A percentile compares a stretch with the other conserved stretches of the same genome.
phyloP scores from a whole-genome alignment of 805 yeast genomes.

The Teunomyces stri region DNA sequence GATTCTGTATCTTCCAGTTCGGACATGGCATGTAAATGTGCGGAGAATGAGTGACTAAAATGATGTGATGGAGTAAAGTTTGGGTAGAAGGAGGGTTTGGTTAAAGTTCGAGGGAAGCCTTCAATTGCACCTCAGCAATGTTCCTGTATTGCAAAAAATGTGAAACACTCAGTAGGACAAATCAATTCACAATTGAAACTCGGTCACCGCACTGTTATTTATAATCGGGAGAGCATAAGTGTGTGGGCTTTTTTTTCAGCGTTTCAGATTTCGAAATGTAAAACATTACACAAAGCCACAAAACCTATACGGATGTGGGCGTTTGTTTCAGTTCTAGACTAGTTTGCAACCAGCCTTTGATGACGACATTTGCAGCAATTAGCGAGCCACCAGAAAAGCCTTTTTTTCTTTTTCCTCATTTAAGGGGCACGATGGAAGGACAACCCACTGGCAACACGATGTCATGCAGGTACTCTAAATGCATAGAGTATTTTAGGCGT shows the following conservation, averaged over 20 bases:
- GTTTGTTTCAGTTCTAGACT: slow-evolving; percentile 5
- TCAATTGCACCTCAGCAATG: background rate
- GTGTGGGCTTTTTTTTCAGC: slow-evolving; percentile 7
- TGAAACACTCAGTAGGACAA: background rate
- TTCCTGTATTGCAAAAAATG: background rate
- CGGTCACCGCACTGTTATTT: slow-evolving; percentile 5
- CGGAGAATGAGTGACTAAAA: background rate
- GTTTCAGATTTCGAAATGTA: slow-evolving; percentile 15
- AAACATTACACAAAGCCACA: slow-evolving; percentile 14
- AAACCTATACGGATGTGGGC: background rate
- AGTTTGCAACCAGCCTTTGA: background rate
- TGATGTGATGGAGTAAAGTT: background rate
- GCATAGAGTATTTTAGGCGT: background rate
- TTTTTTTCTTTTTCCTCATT: too few species aligned
- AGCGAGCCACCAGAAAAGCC: too few species aligned
- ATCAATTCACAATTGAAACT: slow-evolving; percentile 12
- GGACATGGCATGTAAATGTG: slow-evolving; percentile 2
- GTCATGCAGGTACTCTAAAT: too few species aligned
- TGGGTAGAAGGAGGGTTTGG: background rate
- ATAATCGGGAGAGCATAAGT: slow-evolving; percentile 4
- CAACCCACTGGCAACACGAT: too few species aligned
- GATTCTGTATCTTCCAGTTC: slow-evolving; percentile 12
- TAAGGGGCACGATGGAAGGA: too few species aligned
- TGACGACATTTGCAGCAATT: slow-evolving; percentile 3
- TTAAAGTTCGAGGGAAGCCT: background rate